Conservation (phyloP, 306 rosid species). For the Prunus salicina region DNA sequence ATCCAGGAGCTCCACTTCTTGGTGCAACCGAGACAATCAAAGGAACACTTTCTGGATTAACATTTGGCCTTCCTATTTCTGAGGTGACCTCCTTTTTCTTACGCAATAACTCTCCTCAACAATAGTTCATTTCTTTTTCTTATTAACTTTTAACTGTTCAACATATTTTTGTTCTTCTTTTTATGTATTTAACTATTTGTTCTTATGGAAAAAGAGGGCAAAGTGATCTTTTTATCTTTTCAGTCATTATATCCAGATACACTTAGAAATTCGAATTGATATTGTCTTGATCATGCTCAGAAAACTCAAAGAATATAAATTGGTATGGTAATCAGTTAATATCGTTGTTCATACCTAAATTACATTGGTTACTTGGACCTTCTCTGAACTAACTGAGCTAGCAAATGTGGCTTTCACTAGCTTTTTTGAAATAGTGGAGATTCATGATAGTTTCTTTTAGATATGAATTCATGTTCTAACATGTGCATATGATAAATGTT, state of each 20-base stretch:
- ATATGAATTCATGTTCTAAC: conserved; percentile 30
- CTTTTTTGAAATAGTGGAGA: conserved; percentile 17
- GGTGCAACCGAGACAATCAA: conserved; percentile 84
- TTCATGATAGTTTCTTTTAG: not conserved
- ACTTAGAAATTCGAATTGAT: not conserved
- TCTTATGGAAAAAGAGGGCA: not conserved
- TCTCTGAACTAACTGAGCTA: not conserved
- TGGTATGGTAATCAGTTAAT: not conserved
- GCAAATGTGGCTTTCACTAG: conserved; percentile 3
- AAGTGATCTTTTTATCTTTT: not conserved
- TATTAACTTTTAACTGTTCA: not conserved
- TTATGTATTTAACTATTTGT: not conserved
- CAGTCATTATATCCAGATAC: not conserved
- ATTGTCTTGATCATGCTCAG: not conserved
- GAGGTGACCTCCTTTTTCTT: conserved; percentile 59
- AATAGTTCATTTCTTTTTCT: conserved; percentile 9
- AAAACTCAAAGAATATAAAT: not conserved
- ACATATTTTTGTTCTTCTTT: not conserved
- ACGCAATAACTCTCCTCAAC: not conserved
- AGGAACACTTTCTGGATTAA: conserved; percentile 85
- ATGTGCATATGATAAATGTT: conserved; percentile 32
- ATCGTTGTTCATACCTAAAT: not conserved
- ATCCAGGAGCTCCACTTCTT: conserved; percentile 84
- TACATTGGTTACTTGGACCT: not conserved
- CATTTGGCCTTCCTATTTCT: conserved; percentile 90